These are phyloP conservation scores for Trichoderma gamsii DNA, from an alignment of 495 filamentous ascomycete genomes.

Conservation along the genomic window DNA sequence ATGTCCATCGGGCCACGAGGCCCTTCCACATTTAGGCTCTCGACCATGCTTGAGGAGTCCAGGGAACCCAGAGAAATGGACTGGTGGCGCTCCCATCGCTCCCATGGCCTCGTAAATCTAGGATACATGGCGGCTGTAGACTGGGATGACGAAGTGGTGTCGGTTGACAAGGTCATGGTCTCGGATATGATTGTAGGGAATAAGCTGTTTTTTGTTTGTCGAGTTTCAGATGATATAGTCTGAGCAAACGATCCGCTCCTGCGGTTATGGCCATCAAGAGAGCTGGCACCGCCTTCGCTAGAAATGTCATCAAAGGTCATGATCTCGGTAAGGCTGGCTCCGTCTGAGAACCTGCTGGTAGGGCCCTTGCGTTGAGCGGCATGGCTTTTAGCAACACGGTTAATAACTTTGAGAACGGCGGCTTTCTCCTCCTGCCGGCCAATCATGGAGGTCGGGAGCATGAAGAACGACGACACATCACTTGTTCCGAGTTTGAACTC, in stretches of 20 bases:
- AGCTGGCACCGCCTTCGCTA: constrained; percentile 43
- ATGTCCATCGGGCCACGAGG: constrained; percentile 26
- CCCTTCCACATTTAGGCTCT: constrained; percentile 28
- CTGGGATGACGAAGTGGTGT: constrained; percentile 32
- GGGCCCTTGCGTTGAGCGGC: constrained; percentile 40
- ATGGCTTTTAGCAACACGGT: constrained; percentile 61
- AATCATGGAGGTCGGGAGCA: constrained; percentile 70
- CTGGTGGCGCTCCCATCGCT: constrained; percentile 26
- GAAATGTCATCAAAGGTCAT: constrained; percentile 46
- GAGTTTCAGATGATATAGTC: constrained; percentile 44
- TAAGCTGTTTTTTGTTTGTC: constrained; percentile 34
- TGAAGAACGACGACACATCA: constrained; percentile 83
- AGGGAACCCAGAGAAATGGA: constrained; percentile 24
- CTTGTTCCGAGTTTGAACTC: constrained; percentile 66
- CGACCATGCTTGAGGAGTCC: constrained; percentile 30
- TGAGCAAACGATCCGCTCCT: constrained; percentile 37
- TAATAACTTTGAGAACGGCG: constrained; percentile 63
- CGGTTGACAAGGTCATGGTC: constrained; percentile 29
- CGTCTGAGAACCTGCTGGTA: constrained; percentile 42
- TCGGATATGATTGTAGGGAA: constrained; percentile 29
- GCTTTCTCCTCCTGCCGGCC: constrained; percentile 67
- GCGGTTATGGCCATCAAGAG: constrained; percentile 36
- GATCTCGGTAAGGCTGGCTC: constrained; percentile 52
- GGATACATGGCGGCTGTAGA: constrained; percentile 25
- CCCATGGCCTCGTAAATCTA: constrained; percentile 30